Evolutionary conservation across 164 flowering plant species (phyloP), one percentile per base, ranked within the genome.

Genomic region (Tinospora cordifolia): DNA sequence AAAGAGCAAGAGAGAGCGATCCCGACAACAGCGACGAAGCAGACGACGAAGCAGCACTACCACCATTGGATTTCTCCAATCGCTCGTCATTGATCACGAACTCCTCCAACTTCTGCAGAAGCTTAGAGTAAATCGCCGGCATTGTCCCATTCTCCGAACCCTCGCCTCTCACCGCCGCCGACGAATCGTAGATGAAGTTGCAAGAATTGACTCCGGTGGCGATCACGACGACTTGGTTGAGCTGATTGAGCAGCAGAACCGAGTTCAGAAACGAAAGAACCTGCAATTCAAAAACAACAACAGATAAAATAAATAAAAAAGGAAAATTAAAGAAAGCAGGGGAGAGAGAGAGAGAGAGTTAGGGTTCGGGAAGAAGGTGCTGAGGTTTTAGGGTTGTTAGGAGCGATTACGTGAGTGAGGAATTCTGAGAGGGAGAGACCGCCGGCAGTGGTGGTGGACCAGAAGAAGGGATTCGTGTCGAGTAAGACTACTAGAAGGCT

Each of bases 1-100:
- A 94, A 44, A 94, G 89, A 44, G 99, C 97, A 86, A 90, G 84
- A 0, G 99, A 94, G 62, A 94, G 71, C 6, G 99, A 89, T 8
- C 99, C 99, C 1, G 99, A 94, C 5, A 92, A 79, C 47, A 92
- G 83, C 0, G 97, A 90, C 26, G 88, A 81, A 1, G 73, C 70
- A n/a, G n/a, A n/a, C n/a, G n/a, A n/a, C 6, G 79, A 74, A 25
- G 80, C 81, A 57, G 78, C 77, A 14, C 69, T 72, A 0, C 14
- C 51, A 12, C 51, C 51, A 51, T 13, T 51, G n/a, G 82, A 62
- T 38, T 77, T 85, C 24, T 84, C 82, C 73, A 83, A 67, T 65
- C 78, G 66, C 77, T 87, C 88, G 71, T 94, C 99, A 65, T 69
- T 80, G 9, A 13, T 68, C 63, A 90, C 69, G 72, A 94, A 94